Percentiles rank a stretch among this genome's conserved stretches.
These are phyloP conservation scores for Malus hybrid DNA, from an alignment of 331 rosid species.

Conservation along the genomic window DNA sequence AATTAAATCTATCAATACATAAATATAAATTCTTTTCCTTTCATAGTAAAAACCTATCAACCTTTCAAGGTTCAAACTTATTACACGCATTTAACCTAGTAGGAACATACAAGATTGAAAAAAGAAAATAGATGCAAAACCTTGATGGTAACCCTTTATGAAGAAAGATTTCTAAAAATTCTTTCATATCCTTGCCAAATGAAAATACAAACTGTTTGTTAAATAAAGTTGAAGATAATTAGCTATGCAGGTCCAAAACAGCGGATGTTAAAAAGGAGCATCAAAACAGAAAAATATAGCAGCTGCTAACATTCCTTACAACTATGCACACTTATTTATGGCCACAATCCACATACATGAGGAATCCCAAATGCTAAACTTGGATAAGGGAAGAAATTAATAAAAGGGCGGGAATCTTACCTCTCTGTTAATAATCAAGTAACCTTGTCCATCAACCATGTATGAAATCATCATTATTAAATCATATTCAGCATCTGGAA, in stretches of 20 bases:
- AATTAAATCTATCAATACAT: neutral
- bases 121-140: neutral
- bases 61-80: neutral
- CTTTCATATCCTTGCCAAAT: neutral
- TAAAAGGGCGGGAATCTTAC: slow-evolving; percentile 24
- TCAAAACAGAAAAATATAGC: neutral
- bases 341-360: neutral
- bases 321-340: neutral
- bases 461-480: slow-evolving; percentile 92
- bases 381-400: slow-evolving; percentile 5
- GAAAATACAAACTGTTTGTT: neutral
- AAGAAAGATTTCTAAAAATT: neutral
- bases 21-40: neutral
- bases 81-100: neutral
- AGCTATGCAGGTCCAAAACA: neutral
- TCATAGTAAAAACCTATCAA: neutral
- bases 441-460: slow-evolving; percentile 94
- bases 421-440: slow-evolving; percentile 93
- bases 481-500: slow-evolving; percentile 94
- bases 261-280: neutral
- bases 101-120: neutral
- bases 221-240: neutral
- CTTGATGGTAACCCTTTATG: neutral
- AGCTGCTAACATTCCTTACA: neutral
- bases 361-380: neutral